Evolutionary conservation across 2,329 filamentous ascomycete genomes (phyloP).

Genomic region (Metarhizium guizhouense): DNA sequence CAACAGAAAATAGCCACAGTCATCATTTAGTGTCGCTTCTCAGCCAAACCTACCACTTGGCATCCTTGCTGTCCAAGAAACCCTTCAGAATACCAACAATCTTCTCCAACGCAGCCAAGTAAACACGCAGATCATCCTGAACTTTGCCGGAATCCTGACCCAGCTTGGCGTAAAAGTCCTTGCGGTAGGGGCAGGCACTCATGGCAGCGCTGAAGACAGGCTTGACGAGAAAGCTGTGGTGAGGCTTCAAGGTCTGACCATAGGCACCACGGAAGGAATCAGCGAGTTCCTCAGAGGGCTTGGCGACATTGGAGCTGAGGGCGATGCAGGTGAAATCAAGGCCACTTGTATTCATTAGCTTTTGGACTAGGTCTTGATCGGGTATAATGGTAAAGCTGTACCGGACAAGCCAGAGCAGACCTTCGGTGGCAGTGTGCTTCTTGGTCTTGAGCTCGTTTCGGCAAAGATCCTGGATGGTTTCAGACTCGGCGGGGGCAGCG

Average conservation of each 20-base stretch:
- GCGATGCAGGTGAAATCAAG: conserved; percentile 90
- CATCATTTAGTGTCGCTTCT: neutral
- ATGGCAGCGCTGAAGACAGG: conserved; percentile 90
- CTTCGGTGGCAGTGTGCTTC: conserved; percentile 83
- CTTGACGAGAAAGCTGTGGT: conserved; percentile 85
- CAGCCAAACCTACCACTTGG: conserved; percentile 41
- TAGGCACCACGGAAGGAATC: conserved; percentile 84
- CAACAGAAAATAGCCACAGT: neutral
- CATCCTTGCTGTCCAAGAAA: conserved; percentile 46
- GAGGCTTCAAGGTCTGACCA: conserved; percentile 75
- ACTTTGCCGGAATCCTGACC: conserved; percentile 59
- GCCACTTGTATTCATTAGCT: conserved; percentile 45
- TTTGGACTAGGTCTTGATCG: neutral
- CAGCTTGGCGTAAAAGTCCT: conserved; percentile 87
- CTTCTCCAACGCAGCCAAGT: conserved; percentile 70
- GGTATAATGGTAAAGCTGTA: conserved; percentile 30
- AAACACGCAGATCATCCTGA: conserved; percentile 53
- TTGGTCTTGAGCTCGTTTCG: conserved; percentile 81
- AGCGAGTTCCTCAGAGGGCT: conserved; percentile 64
- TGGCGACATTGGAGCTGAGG: conserved; percentile 66
- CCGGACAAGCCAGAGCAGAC: conserved; percentile 84
- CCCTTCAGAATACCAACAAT: conserved; percentile 65
- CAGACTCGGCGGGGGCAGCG: conserved; percentile 68
- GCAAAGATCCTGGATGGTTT: conserved; percentile 76
- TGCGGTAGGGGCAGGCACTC: conserved; percentile 85